Conservation (phyloP, 441 rosid species). For the Jatropha podagrica region DNA sequence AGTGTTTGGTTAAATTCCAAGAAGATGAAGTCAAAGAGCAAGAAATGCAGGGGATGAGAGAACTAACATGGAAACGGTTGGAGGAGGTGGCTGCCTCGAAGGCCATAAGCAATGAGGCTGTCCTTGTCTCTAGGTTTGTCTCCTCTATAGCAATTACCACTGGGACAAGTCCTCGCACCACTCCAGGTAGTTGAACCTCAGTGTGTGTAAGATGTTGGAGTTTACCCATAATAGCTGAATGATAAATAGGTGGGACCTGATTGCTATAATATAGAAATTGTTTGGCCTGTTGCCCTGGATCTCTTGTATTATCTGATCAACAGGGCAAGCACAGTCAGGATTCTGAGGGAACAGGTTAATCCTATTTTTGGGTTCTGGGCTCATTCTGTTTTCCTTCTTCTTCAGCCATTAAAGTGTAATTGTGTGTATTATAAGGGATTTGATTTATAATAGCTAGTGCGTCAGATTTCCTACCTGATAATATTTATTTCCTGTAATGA, state of each 20-base stretch:
- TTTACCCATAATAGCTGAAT: slow-evolving; percentile 12
- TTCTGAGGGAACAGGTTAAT: slow-evolving; percentile 23
- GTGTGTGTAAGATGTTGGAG: slow-evolving; percentile 17
- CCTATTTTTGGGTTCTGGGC: slow-evolving; percentile 25
- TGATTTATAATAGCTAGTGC: slow-evolving; percentile 34
- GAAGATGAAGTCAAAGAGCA: slow-evolving; percentile 61
- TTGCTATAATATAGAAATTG: slow-evolving; percentile 19
- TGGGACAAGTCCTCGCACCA: slow-evolving; percentile 39
- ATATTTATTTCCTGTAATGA: slow-evolving; percentile 37
- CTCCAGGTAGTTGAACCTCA: slow-evolving; percentile 40
- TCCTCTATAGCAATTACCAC: slow-evolving; percentile 50
- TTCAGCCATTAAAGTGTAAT: slow-evolving; percentile 30
- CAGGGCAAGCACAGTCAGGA: slow-evolving; percentile 19
- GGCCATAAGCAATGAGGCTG: slow-evolving; percentile 57
- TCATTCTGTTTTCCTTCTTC: slow-evolving; percentile 19
- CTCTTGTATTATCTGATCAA: slow-evolving; percentile 8
- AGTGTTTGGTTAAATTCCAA: slow-evolving; percentile 61
- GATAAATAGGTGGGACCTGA: slow-evolving; percentile 8
- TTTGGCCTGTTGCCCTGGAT: slow-evolving; percentile 15
- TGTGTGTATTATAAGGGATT: slow-evolving; percentile 48
- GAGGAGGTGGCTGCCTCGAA: slow-evolving; percentile 75
- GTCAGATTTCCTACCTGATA: slow-evolving; percentile 30
- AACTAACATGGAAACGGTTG: slow-evolving; percentile 66
- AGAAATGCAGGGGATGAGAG: slow-evolving; percentile 53
- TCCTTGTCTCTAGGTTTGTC: slow-evolving; percentile 52